A percentile compares a stretch with the other conserved stretches of the same genome.
Conservation (phyloP, 768 basidiomycete genomes). For the Auricularia sp. region DNA sequence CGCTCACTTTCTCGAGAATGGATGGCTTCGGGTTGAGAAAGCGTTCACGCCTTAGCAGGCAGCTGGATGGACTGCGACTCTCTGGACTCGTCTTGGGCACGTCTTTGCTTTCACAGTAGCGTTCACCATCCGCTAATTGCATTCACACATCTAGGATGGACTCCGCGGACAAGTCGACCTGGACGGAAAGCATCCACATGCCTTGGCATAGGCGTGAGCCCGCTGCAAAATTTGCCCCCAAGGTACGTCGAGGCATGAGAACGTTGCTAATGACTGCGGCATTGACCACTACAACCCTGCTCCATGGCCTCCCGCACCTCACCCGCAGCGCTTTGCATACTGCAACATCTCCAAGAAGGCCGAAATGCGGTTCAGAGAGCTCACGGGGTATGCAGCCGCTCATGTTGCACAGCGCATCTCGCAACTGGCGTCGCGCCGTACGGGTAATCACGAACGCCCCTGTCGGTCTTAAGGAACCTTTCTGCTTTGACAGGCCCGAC, state of each 20-base stretch:
- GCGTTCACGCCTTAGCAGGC: constrained; percentile 47
- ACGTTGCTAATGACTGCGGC: constrained; percentile 10
- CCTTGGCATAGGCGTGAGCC: constrained; percentile 38
- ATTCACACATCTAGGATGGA: constrained; percentile 19
- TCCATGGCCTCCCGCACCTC: constrained; percentile 16
- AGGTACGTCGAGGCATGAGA: constrained; percentile 24
- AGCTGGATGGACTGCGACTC: constrained; percentile 36
- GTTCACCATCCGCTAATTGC: constrained; percentile 7
- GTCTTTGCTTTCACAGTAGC: background rate
- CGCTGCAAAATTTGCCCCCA: constrained; percentile 43
- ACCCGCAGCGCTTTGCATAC: constrained; percentile 27
- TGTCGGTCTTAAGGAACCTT: constrained; percentile 44
- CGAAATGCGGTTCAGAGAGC: constrained; percentile 10
- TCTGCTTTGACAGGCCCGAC: constrained; percentile 38
- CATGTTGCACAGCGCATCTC: constrained; percentile 56
- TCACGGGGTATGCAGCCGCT: constrained; percentile 52
- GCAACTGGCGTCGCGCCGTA: constrained; percentile 45
- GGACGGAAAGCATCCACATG: constrained; percentile 40
- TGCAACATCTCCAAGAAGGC: constrained; percentile 14
- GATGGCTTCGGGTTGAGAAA: constrained; percentile 41
- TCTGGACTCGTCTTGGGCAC: constrained; percentile 41
- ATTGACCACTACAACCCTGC: background rate
- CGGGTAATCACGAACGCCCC: constrained; percentile 61
- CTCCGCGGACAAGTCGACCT: constrained; percentile 45
- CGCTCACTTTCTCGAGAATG: constrained; percentile 45